Evolutionary conservation across 139 green algal genomes (phyloP).

Genomic region (Chlorella sp.): DNA sequence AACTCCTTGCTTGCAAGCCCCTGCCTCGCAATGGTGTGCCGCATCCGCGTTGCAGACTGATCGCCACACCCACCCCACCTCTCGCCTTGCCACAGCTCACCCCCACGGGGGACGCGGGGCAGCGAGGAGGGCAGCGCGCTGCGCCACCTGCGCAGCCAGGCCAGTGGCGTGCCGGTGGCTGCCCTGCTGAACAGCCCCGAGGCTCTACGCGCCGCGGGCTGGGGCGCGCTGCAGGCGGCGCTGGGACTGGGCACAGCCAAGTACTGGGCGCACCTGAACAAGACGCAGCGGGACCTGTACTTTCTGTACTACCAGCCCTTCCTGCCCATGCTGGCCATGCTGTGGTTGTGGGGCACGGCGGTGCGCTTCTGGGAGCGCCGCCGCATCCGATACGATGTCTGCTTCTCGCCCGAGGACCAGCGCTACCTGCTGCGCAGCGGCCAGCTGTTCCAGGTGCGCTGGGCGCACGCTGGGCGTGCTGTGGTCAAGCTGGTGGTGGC

Average conservation of each 20-base stretch:
- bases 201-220: background rate
- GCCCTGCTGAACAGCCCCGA: background rate
- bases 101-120: background rate
- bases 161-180: background rate
- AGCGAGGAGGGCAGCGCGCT: background rate
- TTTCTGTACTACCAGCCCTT: slow-evolving; percentile 63
- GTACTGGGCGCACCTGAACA: background rate
- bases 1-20: too few species aligned
- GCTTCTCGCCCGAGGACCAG: slow-evolving; percentile 72
- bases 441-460: slow-evolving; percentile 50
- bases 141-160: too few species aligned
- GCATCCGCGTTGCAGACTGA: too few species aligned
- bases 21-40: too few species aligned
- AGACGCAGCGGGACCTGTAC: background rate
- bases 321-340: slow-evolving; percentile 71
- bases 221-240: background rate
- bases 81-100: too few species aligned
- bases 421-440: slow-evolving; percentile 55
- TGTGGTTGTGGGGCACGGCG: slow-evolving; percentile 81
- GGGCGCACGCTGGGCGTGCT: background rate
- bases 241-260: background rate
- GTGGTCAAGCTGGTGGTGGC: too few species aligned
- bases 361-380: slow-evolving; percentile 67
- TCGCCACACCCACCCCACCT: too few species aligned
- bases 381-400: slow-evolving; percentile 71